Percentiles rank a stretch among this genome's conserved stretches.
phyloP scores from a whole-genome alignment of 345 rosid species.

The Jatropha curcas region DNA sequence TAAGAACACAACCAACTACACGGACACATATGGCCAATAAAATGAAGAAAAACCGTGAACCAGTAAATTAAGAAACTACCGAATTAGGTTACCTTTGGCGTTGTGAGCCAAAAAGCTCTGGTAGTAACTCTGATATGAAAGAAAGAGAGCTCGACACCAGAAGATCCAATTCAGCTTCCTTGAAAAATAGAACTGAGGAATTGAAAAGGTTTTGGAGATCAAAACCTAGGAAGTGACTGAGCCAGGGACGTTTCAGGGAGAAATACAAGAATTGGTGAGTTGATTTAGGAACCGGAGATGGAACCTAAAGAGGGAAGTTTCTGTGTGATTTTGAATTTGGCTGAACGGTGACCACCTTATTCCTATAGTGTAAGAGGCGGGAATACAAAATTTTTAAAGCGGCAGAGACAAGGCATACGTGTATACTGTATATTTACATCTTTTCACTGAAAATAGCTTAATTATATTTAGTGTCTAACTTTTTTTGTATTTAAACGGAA shows the following conservation, averaged over 20 bases:
- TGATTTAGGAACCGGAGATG: slow-evolving; percentile 4
- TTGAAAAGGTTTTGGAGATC: background rate
- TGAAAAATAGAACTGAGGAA: background rate
- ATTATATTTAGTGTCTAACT: no score
- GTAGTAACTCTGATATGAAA: background rate
- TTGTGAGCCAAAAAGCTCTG: background rate
- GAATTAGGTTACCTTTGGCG: background rate
- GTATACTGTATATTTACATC: no score
- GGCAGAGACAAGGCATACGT: no score
- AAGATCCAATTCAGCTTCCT: background rate
- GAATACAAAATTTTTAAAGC: no score
- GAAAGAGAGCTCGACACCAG: background rate
- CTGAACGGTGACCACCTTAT: no score
- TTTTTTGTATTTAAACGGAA: no score
- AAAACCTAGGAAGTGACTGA: background rate
- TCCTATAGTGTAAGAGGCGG: no score
- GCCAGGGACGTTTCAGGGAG: background rate
- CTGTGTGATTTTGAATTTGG: slow-evolving; percentile 12
- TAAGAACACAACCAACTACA: background rate
- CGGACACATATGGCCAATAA: background rate
- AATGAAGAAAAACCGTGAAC: background rate
- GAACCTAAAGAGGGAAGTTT: background rate
- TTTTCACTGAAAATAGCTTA: no score
- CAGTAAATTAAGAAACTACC: background rate
- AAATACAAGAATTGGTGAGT: slow-evolving; percentile 12